Base-by-base conservation (phyloP, 2,329 filamentous ascomycete species). In the Dendrostoma leiphaemia region DNA sequence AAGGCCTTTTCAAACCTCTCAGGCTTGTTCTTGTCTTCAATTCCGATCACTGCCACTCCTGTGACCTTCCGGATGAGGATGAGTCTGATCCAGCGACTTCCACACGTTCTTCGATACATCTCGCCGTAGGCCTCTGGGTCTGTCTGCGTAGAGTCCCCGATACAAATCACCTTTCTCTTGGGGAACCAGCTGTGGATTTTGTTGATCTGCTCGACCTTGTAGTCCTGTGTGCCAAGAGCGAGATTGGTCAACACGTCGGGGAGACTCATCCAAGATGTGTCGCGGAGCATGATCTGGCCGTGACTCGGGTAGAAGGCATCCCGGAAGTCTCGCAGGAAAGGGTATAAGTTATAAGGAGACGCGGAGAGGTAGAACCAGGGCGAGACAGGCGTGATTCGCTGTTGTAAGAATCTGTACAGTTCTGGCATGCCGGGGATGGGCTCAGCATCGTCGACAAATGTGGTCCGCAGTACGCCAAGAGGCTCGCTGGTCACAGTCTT, bases 321-420 rank as follows among this genome's bases (percentile, higher is more conserved):
- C 32, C 91, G 79, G 71, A 97, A 97, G 1, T 78, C 69, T 53
- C 81, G 85, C 23, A 97, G 79, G 71, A 97, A 94, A 0, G 90
- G 88, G 66, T 97, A 97, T 9, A 97, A 81, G 63, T 95, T 96
- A 75, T 97, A 97, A 0, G 93, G 93, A 0, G 91, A 96, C 0
- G 93, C 92, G 0, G 90, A 95, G 44, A 97, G 81, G 70, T 97
- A 97, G 76, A 96, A 96, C 80, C 90, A 96, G 0, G 91, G 82
- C 1, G 91, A 87, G 8, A 79, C 76, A 8, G 79, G 65, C 1
- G 77, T 74, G 23, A 85, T 64, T 4, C 77, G 61, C 6, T 71
- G 68, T 41, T 85, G 75, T 10, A 96, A 77, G 52, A 86, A 78
- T 21, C 75, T 71, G 73, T 96, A 97, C 1, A 97, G 79, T 62